Base-by-base conservation (phyloP, 2,329 filamentous ascomycete genomes). In the Calonectria honghensis region DNA sequence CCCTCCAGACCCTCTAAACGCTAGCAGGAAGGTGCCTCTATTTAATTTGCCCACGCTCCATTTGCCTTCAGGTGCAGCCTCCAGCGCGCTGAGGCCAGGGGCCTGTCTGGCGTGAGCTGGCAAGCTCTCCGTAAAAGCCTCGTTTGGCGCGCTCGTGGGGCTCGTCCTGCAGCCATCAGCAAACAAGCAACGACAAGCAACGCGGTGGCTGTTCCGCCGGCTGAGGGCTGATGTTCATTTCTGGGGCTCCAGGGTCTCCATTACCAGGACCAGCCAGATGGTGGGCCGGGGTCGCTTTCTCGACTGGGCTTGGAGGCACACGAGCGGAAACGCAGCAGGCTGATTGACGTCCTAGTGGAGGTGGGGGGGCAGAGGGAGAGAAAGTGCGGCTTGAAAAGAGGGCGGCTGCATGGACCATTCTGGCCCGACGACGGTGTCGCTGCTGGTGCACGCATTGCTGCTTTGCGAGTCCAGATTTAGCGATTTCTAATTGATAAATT, bases 11-110 rank as follows among this genome's bases (percentile, higher is more conserved):
- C 70, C 52, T 50, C 45, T 65, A 68, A 27, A 63, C 72, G 70
- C 66, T 75, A 75, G 59, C 61, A 48, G 69, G 41, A 61, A 76
- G 52, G 71, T 70, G 70, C 71, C 78, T 78, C 75, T 78, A 75
- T 73, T 81, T 81, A 80, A 80, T 76, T 76, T 78, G 70, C 74
- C 68, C 70, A 74, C 50, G 72, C 72, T 76, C 78, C 77, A 65
- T 79, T 71, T 45, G 71, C 68, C 50, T 68, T 69, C 45, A 52
- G 41, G 64, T 73, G 70, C 45, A 74, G 52, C 31, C 68, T 75
- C 70, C 75, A 74, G 61, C 52, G 64, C 74, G 65, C 48, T 32
- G 52, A n/a, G 27, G 57, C 57, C 57, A 39, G n/a, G n/a, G 57
- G 32, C n/a, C 32, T 39, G 57, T 35, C 45, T 65, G 71, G 59